Base-by-base conservation (phyloP, 495 filamentous ascomycete species). In the Aspergillus steynii region DNA sequence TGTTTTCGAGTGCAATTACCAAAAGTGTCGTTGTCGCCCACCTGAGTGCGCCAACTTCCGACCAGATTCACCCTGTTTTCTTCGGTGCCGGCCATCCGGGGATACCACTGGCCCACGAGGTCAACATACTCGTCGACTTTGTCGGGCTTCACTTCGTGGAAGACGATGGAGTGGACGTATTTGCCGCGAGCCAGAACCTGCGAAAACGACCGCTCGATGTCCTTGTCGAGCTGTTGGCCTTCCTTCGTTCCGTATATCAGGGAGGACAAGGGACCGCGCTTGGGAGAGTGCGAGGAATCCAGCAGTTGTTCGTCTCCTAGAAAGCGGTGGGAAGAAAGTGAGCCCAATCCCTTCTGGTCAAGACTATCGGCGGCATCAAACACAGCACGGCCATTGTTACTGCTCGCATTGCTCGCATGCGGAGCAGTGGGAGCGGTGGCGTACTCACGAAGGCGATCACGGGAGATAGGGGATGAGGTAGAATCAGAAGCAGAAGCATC, bases 31-130 rank as follows among this genome's bases (percentile, higher is more conserved):
- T 92, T 96, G 68, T 98, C 96, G 53, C 96, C 96, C 59, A 99
- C 95, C 75, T 99, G 96, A 2, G 94, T 97, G 72, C 95, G 87
- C 95, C 95, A 99, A 79, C 95, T 98, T 62, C 95, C 95, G 15
- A 99, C 95, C 53, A 99, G 79, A 76, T 99, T 88, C 68, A 98
- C 96, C 71, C 91, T 90, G 79, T 97, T 96, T 76, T 93, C 87
- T 60, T 88, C 85, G 50, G 84, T 81, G 46, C 77, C 77, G 12
- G 95, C 96, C 84, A 97, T 90, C 58, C 82, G 82, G 4, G 95
- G 94, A 72, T 99, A 99, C 89, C 90, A 96, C 46, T 84, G 79
- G 58, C 96, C 93, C n/a, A 97, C 91, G 55, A 98, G 79, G 32
- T 93, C 84, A 29, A 94, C 87, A 72, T 99, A 99, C 70, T 97